Evolutionary conservation across 2,329 filamentous ascomycete species (phyloP).

Genomic region (Beauveria medogensis): DNA sequence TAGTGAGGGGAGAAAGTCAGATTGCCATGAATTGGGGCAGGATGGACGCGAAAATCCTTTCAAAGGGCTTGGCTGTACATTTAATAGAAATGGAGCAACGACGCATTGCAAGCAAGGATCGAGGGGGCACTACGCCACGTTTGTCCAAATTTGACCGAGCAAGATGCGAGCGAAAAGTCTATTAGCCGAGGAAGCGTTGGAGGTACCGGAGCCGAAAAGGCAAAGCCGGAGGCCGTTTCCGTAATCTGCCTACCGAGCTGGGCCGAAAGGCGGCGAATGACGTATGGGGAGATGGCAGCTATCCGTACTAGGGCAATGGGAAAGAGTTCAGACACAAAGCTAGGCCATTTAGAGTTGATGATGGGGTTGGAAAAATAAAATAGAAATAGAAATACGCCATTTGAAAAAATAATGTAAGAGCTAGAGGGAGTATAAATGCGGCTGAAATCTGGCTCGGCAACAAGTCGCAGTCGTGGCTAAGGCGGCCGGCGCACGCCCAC

Average conservation of each 20-base stretch:
- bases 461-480: background rate
- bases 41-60: background rate
- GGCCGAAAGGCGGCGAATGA: background rate
- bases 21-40: background rate
- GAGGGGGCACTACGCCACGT: background rate
- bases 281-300: background rate
- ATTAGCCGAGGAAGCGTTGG: slow-evolving; percentile 9
- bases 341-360: too few relatives aligned
- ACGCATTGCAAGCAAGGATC: background rate
- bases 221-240: slow-evolving; percentile 4
- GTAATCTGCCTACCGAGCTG: background rate
- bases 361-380: background rate
- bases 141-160: background rate
- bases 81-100: background rate
- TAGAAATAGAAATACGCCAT: background rate
- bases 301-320: background rate
- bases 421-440: background rate
- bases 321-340: too few relatives aligned
- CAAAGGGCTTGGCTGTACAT: background rate
- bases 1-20: background rate
- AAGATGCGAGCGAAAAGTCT: background rate
- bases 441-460: background rate
- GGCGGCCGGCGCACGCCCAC: background rate
- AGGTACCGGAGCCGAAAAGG: slow-evolving; percentile 3
- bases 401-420: background rate